Evolutionary conservation across 495 filamentous ascomycete genomes (phyloP), one percentile per base, ranked within the genome.

Genomic region (Podospora sp.): DNA sequence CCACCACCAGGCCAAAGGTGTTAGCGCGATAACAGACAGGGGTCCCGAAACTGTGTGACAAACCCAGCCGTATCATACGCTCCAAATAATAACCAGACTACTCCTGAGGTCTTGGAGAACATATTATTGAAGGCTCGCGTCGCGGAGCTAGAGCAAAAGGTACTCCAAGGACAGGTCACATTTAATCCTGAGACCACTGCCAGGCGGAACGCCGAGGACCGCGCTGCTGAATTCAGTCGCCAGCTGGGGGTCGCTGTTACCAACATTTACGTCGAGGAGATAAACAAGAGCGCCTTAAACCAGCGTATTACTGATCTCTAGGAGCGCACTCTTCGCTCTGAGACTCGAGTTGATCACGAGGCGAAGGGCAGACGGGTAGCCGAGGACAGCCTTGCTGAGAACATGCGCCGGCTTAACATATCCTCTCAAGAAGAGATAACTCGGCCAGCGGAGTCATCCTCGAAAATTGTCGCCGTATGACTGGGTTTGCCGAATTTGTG

Each of bases 301-400:
- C 74, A 81, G 77, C 80, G 81, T 49, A 76, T 83, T 49, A 71
- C 75, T 40, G 82, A 84, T 60, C 76, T 84, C 0, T 80, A 84
- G 57, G 81, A 82, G 1, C 75, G 78, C 58, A 73, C 80, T 53
- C 75, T 72, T 33, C 69, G 73, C 40, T 78, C 80, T 6, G 83
- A 85, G 59, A 68, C 61, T 18, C 76, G 77, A 57, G 76, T 76
- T 0, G 81, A 84, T 65, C 79, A 86, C 33, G 92, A 95, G 69
- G 81, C 88, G 66, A 85, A 87, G 53, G 78, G 76, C 55, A 87
- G 92, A 57, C 84, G 88, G 56, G 85, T 86, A 8, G 87, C 89
- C 2, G 90, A 94, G 72, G 91, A 94, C 72, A 87, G 87, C 60
- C 81, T 93, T 26, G 82, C 85, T 46, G 90, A 95, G 71, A 82